Evolutionary conservation across 371 early-diverging fungal genomes (phyloP).

Genomic region (Mucor irregularis): DNA sequence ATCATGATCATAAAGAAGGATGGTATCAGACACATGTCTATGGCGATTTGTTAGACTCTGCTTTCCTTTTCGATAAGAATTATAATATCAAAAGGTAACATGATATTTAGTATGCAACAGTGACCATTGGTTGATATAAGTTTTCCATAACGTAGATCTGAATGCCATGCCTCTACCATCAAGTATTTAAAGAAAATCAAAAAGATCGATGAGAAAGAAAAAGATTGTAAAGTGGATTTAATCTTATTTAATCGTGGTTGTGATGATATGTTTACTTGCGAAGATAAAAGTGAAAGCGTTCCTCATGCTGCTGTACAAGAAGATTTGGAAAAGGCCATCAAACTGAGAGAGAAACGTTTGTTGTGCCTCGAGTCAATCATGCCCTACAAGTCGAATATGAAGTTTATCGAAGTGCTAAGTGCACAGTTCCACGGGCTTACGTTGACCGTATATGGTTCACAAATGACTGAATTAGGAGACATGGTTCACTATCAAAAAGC

Average conservation of each 20-base stretch:
- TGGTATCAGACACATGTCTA: too few relatives aligned
- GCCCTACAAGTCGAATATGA: conserved; percentile 17
- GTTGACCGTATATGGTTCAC: conserved; percentile 13
- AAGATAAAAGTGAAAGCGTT: not conserved
- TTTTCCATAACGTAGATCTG: too few relatives aligned
- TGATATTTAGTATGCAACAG: too few relatives aligned
- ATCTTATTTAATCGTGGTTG: conserved; percentile 1
- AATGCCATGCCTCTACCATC: conserved; percentile 7
- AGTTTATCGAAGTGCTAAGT: conserved; percentile 19
- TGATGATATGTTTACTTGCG: conserved; percentile 5
- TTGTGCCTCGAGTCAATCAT: too few relatives aligned
- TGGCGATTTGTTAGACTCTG: too few relatives aligned
- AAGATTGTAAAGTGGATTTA: conserved; percentile 5
- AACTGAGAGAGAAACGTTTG: too few relatives aligned
- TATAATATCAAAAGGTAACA: too few relatives aligned
- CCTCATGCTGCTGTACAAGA: not conserved
- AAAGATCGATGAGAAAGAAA: conserved; percentile 1
- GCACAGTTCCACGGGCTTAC: conserved; percentile 6
- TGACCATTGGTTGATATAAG: too few relatives aligned
- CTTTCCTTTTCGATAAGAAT: too few relatives aligned
- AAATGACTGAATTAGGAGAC: conserved; percentile 12
- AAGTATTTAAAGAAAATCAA: conserved; percentile 7
- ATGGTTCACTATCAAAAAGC: conserved; percentile 16
- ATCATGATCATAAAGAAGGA: too few relatives aligned
- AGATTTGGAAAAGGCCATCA: too few relatives aligned